phyloP scores from a whole-genome alignment of 805 yeast species.

The Candida peoriensis region DNA sequence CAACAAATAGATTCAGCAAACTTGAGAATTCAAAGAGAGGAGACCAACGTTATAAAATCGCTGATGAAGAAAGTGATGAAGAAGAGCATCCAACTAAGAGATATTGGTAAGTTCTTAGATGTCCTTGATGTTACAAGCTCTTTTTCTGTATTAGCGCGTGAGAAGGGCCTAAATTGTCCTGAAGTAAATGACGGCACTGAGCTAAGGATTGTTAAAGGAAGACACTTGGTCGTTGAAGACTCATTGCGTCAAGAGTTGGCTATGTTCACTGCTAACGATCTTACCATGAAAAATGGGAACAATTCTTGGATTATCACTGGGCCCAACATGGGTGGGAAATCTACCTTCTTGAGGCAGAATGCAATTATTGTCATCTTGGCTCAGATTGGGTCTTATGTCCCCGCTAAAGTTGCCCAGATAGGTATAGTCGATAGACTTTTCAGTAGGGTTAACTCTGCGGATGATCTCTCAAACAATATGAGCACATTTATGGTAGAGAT shows the following conservation, averaged over 20 bases:
- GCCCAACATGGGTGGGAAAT: slow-evolving; percentile 97
- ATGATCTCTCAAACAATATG: slow-evolving; percentile 90
- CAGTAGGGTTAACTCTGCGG: slow-evolving; percentile 97
- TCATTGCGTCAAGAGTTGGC: slow-evolving; percentile 37
- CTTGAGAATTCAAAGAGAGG: slow-evolving; percentile 49
- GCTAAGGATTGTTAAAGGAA: slow-evolving; percentile 55
- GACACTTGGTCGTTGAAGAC: slow-evolving; percentile 85
- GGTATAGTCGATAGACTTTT: slow-evolving; percentile 86
- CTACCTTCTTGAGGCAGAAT: slow-evolving; percentile 84
- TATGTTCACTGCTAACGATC: slow-evolving; percentile 80
- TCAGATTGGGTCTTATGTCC: slow-evolving; percentile 86
- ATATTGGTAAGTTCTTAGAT: slow-evolving; percentile 49
- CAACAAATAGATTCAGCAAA: slow-evolving; percentile 37
- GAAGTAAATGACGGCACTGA: slow-evolving; percentile 41
- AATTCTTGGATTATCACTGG: slow-evolving; percentile 82
- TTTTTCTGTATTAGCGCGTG: slow-evolving; percentile 68
- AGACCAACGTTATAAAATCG: slow-evolving; percentile 43
- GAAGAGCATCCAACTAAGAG: slow-evolving; percentile 42
- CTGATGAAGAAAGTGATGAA: slow-evolving; percentile 44
- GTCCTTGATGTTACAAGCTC: slow-evolving; percentile 68
- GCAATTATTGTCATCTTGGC: slow-evolving; percentile 86
- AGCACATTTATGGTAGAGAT: slow-evolving; percentile 96
- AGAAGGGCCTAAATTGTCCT: slow-evolving; percentile 65
- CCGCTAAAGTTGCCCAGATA: slow-evolving; percentile 70
- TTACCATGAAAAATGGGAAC: slow-evolving; percentile 45